Evolutionary conservation across 2,329 filamentous ascomycete species (phyloP), one percentile per base, ranked within the genome.

Genomic region (Cyclaneusma minus): DNA sequence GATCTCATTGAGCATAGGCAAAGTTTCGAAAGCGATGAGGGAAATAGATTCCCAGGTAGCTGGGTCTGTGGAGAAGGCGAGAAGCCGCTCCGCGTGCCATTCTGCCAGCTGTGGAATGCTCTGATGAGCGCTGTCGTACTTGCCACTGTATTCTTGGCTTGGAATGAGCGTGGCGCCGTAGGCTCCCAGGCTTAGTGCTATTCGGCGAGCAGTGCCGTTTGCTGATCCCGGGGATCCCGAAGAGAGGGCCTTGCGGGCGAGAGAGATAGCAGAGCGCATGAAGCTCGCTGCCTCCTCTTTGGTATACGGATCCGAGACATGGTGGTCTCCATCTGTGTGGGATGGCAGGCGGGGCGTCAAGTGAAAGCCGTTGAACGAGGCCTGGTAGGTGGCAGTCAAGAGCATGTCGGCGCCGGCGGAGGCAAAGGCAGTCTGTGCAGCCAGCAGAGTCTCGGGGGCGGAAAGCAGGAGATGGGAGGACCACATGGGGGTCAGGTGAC

Each of bases 131-230:
- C 41, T 47, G 32, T 72, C 67, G 38, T 80, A 79, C 3, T 45
- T 40, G 2, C 70, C 74, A 20, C 55, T 65, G 42, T 78, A 80
- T 43, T 79, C 74, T 35, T 72, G 64, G 15, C 66, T 61, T 1
- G 74, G 74, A 11, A 62, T 48, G 67, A 77, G 75, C 33, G 60
- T 67, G 2, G 74, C 72, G 10, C 74, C 74, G 32, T 78, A 78
- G 0, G 74, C 68, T 0, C 74, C 74, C 5, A 77, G 44, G 37
- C 68, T 68, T 24, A 80, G 45, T 8, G 71, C 71, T 10, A 72
- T 45, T 3, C 30, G 33, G n/a, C 32, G 41, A 23, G 31, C 29
- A 25, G 52, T 56, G 19, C 48, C 37, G 24, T 50, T 46, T 12
- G 54, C 54, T 29, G 47, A 32, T 13, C 35, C 35, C 2, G 36